Evolutionary conservation across 2,329 filamentous ascomycete genomes (phyloP).

Genomic region (Venturia carpophila): DNA sequence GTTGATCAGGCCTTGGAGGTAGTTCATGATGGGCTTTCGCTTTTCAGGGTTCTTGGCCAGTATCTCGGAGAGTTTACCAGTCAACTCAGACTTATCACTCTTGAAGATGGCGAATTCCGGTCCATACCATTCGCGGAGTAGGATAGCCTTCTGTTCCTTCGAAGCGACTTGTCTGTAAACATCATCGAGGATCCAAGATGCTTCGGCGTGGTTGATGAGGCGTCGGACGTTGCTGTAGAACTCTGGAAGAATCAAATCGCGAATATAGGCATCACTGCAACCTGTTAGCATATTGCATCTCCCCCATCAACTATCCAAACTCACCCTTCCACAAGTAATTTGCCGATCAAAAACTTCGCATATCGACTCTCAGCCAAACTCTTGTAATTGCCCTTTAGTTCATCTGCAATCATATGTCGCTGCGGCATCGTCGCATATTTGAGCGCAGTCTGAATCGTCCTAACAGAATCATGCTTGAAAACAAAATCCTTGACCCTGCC

Average conservation of each 20-base stretch:
- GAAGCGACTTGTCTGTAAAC: slow-evolving; percentile 86
- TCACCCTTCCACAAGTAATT: slow-evolving; percentile 76
- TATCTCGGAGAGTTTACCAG: slow-evolving; percentile 54
- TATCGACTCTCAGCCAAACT: slow-evolving; percentile 90
- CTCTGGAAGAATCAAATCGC: slow-evolving; percentile 82
- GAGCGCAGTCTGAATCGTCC: slow-evolving; percentile 90
- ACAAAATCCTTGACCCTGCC: slow-evolving; percentile 91
- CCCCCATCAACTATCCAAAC: slow-evolving; percentile 18
- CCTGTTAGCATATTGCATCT: slow-evolving; percentile 12
- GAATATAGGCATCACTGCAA: slow-evolving; percentile 65
- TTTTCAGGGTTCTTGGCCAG: slow-evolving; percentile 75
- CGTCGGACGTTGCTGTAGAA: slow-evolving; percentile 92
- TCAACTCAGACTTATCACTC: slow-evolving; percentile 54
- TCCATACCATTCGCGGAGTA: slow-evolving; percentile 94
- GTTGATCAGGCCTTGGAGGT: slow-evolving; percentile 80
- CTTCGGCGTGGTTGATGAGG: slow-evolving; percentile 92
- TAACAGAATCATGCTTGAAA: slow-evolving; percentile 96
- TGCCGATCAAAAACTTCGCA: slow-evolving; percentile 94
- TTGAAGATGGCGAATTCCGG: slow-evolving; percentile 82
- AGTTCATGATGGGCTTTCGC: slow-evolving; percentile 76
- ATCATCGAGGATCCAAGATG: slow-evolving; percentile 95
- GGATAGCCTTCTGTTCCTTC: slow-evolving; percentile 71
- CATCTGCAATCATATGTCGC: slow-evolving; percentile 74
- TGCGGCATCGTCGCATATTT: slow-evolving; percentile 88
- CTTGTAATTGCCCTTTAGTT: slow-evolving; percentile 77